A percentile compares a stretch with the other conserved stretches of the same genome.
Evolutionary conservation across 2,329 filamentous ascomycete species (phyloP).

Genomic region (Aureobasidium mangrovei): DNA sequence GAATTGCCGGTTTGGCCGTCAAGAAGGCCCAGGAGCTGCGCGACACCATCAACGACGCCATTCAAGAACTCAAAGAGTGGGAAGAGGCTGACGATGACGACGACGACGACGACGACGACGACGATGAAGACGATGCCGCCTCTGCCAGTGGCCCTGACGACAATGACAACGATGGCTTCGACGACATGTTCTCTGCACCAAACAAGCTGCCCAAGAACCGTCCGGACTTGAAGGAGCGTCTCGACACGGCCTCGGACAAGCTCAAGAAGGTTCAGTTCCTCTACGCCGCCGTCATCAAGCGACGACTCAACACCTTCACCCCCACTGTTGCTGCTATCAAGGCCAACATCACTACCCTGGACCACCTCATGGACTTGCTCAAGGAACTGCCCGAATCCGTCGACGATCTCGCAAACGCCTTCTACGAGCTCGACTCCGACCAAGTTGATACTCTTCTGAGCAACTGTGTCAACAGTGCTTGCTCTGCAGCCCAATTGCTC

Average conservation of each 20-base stretch:
- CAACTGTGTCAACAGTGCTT: slow-evolving; percentile 52
- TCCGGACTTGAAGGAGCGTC: slow-evolving; percentile 55
- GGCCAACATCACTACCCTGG: slow-evolving; percentile 32
- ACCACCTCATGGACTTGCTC: slow-evolving; percentile 49
- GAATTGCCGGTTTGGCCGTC: slow-evolving; percentile 61
- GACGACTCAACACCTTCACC: slow-evolving; percentile 53
- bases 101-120: slow-evolving; percentile 31
- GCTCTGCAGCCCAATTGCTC: slow-evolving; percentile 47
- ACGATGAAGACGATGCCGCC: slow-evolving; percentile 30
- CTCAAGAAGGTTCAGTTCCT: slow-evolving; percentile 59
- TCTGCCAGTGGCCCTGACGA: slow-evolving; percentile 33
- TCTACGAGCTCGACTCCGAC: slow-evolving; percentile 59
- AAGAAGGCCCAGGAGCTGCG: slow-evolving; percentile 64
- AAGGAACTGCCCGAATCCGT: slow-evolving; percentile 56
- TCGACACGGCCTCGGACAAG: slow-evolving; percentile 56
- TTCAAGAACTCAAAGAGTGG: slow-evolving; percentile 84
- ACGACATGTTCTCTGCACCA: slow-evolving; percentile 57
- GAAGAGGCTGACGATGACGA: slow-evolving; percentile 43
- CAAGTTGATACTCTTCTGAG: slow-evolving; percentile 52
- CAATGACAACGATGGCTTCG: slow-evolving; percentile 47
- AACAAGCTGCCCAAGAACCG: slow-evolving; percentile 56
- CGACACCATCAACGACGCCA: slow-evolving; percentile 69
- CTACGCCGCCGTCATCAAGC: slow-evolving; percentile 61
- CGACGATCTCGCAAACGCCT: slow-evolving; percentile 60
- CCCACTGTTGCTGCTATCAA: slow-evolving; percentile 28